Base-by-base conservation (phyloP, 2,329 filamentous ascomycete genomes). In the Trichoderma cornu-damae region DNA sequence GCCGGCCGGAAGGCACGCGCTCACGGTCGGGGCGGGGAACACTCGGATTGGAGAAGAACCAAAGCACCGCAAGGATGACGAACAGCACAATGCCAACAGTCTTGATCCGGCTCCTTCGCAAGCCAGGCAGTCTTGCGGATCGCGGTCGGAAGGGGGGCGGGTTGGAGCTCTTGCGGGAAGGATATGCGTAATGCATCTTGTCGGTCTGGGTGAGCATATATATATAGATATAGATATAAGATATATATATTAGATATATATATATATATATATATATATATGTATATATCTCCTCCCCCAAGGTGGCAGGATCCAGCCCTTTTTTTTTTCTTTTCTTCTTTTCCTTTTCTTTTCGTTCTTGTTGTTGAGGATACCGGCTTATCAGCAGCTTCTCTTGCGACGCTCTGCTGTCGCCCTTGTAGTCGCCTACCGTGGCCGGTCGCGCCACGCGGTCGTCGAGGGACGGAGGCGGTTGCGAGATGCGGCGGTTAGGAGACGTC, bases 121-220 rank as follows among this genome's bases (percentile, higher is more conserved):
- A 67, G 60, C 77, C 66, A 47, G 83, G 69, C 18, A 76, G 71
- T 64, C 78, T 74, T 67, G 84, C 75, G 62, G 81, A 79, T 67
- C 84, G 80, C 47, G 82, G 78, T 62, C 80, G 79, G 73, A 89
- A 93, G 28, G 87, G 85, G 63, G 85, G 83, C 63, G 88, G 84
- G 68, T 87, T 85, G 63, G 89, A 93, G 68, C 82, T 85, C 75
- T 93, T 96, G 72, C 91, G 87, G 67, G 90, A 84, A 56, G 91
- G 91, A 66, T 95, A 86, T 62, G 92, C 90, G 79, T 93, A 91
- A 72, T 96, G 92, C 90, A 96, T 94, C 65, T 66, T 77, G 67
- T 60, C 62, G 50, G 42, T 24, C 28, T 26, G 30, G 34, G 24
- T 7, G 37, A 26, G 40, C 7, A 7, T 38, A 4, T 32, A n/a